phyloP scores from a whole-genome alignment of 164 flowering plant genomes.

The Vitis cinerea region DNA sequence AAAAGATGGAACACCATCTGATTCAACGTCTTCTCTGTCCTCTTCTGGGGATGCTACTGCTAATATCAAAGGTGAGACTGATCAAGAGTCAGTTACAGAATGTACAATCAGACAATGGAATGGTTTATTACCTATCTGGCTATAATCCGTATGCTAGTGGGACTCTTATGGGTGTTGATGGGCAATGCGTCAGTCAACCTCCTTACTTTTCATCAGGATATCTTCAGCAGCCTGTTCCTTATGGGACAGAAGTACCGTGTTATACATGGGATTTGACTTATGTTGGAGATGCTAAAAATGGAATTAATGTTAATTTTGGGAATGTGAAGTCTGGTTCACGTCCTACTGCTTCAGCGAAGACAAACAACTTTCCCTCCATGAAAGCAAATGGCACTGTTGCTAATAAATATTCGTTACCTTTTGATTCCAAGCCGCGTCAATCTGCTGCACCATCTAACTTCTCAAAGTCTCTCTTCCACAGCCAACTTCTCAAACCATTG shows the following conservation, averaged over 20 bases:
- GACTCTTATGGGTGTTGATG: conserved; percentile 34
- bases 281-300: conserved; percentile 25
- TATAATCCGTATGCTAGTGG: conserved; percentile 38
- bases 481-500: conserved; percentile 23
- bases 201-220: conserved; percentile 35
- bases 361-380: conserved; percentile 25
- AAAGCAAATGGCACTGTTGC: conserved; percentile 20
- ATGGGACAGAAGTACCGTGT: conserved; percentile 34
- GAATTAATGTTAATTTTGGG: conserved; percentile 15
- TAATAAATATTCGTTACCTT: conserved; percentile 17
- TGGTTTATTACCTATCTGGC: conserved; percentile 35
- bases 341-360: conserved; percentile 22
- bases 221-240: conserved; percentile 26
- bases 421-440: not conserved
- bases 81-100: conserved; percentile 26
- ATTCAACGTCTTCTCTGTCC: conserved; percentile 19
- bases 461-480: conserved; percentile 23
- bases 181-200: conserved; percentile 34
- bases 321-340: conserved; percentile 22
- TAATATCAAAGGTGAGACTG: conserved; percentile 25
- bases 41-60: conserved; percentile 23
- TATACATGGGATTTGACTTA: conserved; percentile 29
- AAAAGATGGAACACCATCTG: conserved; percentile 25
- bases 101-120: conserved; percentile 31
- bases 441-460: conserved; percentile 16